Conservation (phyloP, 306 rosid genomes). For the Quercus aquifolioides region DNA sequence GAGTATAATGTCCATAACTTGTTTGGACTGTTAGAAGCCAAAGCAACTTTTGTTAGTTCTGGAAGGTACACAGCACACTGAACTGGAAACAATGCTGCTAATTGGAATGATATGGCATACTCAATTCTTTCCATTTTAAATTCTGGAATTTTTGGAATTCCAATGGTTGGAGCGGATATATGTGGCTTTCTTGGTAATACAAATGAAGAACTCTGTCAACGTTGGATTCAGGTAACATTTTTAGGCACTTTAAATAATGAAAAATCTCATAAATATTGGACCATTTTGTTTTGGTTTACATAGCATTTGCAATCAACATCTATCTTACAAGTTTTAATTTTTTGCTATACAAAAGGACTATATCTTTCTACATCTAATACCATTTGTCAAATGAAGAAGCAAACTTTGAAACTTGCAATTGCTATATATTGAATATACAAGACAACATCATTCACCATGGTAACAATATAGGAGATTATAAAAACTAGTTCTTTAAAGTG, state of each 20-base stretch:
- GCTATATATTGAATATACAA: too few relatives aligned
- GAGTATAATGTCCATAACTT: constrained; percentile 80
- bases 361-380: too few relatives aligned
- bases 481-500: too few relatives aligned
- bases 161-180: constrained; percentile 95
- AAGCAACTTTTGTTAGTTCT: constrained; percentile 74
- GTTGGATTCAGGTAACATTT: constrained; percentile 80
- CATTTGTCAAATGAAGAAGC: too few relatives aligned
- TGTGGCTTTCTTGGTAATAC: constrained; percentile 73
- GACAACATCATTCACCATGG: too few relatives aligned
- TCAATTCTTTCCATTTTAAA: constrained; percentile 63
- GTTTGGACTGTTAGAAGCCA: constrained; percentile 64
- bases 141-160: constrained; percentile 79
- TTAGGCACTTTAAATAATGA: not conserved
- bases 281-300: not conserved
- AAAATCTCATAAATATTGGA: not conserved
- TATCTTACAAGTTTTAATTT: too few relatives aligned
- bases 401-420: too few relatives aligned
- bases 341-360: too few relatives aligned
- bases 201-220: constrained; percentile 76
- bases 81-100: constrained; percentile 88
- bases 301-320: not conserved
- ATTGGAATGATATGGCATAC: constrained; percentile 78
- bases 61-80: constrained; percentile 90
- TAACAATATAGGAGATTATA: too few relatives aligned